Evolutionary conservation across 2,329 filamentous ascomycete genomes (phyloP), one percentile per base, ranked within the genome.

Genomic region (Lecanoromycetidae sp.): DNA sequence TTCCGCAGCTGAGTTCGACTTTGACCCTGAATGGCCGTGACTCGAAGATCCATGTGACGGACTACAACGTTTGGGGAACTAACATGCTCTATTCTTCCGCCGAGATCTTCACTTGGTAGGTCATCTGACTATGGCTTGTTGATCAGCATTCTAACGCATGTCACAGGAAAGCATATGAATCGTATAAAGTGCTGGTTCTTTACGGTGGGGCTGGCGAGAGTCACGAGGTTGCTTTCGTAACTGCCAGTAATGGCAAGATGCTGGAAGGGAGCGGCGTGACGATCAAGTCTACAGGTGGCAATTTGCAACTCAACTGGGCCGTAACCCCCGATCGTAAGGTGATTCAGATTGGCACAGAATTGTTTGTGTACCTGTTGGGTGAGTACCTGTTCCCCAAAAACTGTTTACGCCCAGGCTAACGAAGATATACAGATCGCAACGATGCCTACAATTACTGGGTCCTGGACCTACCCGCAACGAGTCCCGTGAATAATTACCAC

Each of bases 381-480:
- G 45, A 13, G 13, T 33, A 8, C 12, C 19, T 2, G 19, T 2
- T 33, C 30, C 13, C n/a, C 30, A 15, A 4, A 15, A 8, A 33
- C 13, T 33, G n/a, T n/a, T n/a, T 10, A 6, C 15, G n/a, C 4
- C 12, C 27, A 33, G n/a, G 23, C 40, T 29, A 20, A 32, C 12
- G 20, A 44, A 22, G 15, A 23, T 20, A 29, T 17, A 19, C 30
- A 49, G 30, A 50, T 42, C 56, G 66, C 4, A 66, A 68, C 53
- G 62, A 64, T 35, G 66, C 63, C 2, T 69, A 68, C 51, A 63
- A 67, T 45, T 68, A 66, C 56, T 70, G 66, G 67, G 61, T 63
- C 2, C 63, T 66, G 2, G 58, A 69, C 45, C 52, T 69, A 15
- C 56, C 60, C 12, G 49, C 51, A 2, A 44, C 56, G 5, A 58